Conservation (phyloP, 805 yeast species). For the Wickerhamiella dianesei region DNA sequence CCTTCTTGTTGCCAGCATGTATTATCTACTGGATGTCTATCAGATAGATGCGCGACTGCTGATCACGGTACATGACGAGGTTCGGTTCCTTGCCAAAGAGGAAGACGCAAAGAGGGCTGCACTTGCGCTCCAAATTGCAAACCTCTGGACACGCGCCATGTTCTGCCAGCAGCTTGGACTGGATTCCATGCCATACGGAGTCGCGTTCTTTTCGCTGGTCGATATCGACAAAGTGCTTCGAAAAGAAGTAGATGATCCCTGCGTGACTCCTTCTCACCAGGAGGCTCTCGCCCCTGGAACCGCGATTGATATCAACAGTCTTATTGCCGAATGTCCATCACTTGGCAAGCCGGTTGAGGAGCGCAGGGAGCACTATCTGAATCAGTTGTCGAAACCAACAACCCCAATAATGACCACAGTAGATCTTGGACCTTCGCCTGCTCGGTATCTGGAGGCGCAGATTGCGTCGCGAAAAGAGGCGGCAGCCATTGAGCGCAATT, state of each 20-base stretch:
- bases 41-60: conserved; percentile 60
- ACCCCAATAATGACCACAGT: conserved; percentile 10
- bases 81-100: conserved; percentile 63
- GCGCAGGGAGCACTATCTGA: neutral
- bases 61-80: conserved; percentile 90
- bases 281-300: conserved; percentile 65
- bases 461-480: conserved; percentile 8
- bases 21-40: conserved; percentile 54
- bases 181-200: conserved; percentile 77
- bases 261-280: conserved; percentile 81
- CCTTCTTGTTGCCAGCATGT: conserved; percentile 72
- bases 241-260: conserved; percentile 84
- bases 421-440: conserved; percentile 5
- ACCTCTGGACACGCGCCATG: conserved; percentile 92
- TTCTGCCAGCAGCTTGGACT: conserved; percentile 88
- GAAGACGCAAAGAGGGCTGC: conserved; percentile 68
- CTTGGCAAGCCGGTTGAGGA: conserved; percentile 10
- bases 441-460: conserved; percentile 13
- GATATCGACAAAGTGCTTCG: conserved; percentile 81
- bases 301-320: conserved; percentile 43
- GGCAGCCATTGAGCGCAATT: conserved; percentile 5
- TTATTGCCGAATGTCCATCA: conserved; percentile 28
- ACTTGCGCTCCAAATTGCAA: conserved; percentile 72
- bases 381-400: conserved; percentile 2
- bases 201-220: conserved; percentile 90